Percentiles rank a stretch among this genome's conserved stretches.
These are phyloP conservation scores for Guyanaporus albipodus DNA, from an alignment of 768 basidiomycete species.

Conservation along the genomic window DNA sequence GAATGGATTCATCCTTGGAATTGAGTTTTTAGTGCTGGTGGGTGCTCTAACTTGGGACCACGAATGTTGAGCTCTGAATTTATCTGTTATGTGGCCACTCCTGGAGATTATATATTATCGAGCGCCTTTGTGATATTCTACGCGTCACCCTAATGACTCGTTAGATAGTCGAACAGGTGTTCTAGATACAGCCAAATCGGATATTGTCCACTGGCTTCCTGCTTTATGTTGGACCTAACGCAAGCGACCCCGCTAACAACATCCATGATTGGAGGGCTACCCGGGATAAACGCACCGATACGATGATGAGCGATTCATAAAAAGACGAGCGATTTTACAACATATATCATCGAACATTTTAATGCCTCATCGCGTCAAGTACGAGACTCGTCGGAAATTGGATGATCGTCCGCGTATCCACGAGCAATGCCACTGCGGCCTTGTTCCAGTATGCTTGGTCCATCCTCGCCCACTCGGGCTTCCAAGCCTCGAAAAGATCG, in stretches of 20 bases:
- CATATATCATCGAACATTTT: neutral
- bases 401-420: slow-evolving; percentile 65
- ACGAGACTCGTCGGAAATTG: neutral
- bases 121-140: neutral
- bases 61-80: neutral
- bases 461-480: slow-evolving; percentile 68
- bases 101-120: neutral
- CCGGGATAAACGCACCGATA: too few relatives aligned
- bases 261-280: too few relatives aligned
- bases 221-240: too few relatives aligned
- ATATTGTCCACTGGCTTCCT: neutral
- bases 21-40: neutral
- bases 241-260: too few relatives aligned
- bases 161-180: neutral
- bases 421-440: slow-evolving; percentile 87
- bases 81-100: neutral
- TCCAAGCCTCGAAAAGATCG: slow-evolving; percentile 84
- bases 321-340: too few relatives aligned
- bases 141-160: neutral
- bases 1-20: neutral
- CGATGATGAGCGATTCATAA: too few relatives aligned
- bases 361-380: neutral
- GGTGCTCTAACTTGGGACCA: neutral
- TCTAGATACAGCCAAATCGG: too few relatives aligned
- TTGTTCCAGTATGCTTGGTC: slow-evolving; percentile 79